These are phyloP conservation scores for Micractinium sp. DNA, from an alignment of 139 green algal genomes.

Conservation along the genomic window DNA sequence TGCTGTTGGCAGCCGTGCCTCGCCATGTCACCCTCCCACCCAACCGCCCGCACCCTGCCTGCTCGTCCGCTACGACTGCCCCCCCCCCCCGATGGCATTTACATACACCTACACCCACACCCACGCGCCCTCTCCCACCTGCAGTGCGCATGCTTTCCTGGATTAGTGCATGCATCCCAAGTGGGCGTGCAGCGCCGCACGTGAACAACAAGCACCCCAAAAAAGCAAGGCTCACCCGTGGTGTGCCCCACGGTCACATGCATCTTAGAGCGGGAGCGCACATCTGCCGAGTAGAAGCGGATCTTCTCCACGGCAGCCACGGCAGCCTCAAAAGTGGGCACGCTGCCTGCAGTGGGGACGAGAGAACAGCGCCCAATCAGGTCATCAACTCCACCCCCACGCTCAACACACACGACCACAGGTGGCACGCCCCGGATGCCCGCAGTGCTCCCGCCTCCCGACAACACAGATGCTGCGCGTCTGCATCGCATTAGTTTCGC, in stretches of 20 bases:
- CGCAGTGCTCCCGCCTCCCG: no score
- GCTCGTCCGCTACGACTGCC: no score
- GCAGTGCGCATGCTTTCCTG: not conserved
- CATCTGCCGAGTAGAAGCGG: constrained; percentile 64
- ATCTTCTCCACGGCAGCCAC: constrained; percentile 88
- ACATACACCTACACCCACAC: not conserved
- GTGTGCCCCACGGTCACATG: constrained; percentile 85
- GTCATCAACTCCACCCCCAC: no score
- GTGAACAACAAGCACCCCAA: not conserved
- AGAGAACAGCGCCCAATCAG: not conserved
- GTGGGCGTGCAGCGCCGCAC: not conserved
- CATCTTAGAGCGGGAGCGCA: constrained; percentile 63
- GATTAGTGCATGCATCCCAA: not conserved
- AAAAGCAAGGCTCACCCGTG: constrained; percentile 46
- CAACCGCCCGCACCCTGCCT: no score
- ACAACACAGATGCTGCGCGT: no score
- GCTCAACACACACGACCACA: no score
- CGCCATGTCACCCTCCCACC: no score
- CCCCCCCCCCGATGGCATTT: no score
- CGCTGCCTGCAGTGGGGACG: constrained; percentile 38
- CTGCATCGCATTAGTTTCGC: no score
- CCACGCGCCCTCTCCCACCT: not conserved
- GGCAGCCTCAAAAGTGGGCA: constrained; percentile 78
- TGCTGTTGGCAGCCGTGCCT: no score
- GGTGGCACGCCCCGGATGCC: no score